phyloP scores from a whole-genome alignment of 208 protist species.

The Acanthamoeba triangularis region DNA sequence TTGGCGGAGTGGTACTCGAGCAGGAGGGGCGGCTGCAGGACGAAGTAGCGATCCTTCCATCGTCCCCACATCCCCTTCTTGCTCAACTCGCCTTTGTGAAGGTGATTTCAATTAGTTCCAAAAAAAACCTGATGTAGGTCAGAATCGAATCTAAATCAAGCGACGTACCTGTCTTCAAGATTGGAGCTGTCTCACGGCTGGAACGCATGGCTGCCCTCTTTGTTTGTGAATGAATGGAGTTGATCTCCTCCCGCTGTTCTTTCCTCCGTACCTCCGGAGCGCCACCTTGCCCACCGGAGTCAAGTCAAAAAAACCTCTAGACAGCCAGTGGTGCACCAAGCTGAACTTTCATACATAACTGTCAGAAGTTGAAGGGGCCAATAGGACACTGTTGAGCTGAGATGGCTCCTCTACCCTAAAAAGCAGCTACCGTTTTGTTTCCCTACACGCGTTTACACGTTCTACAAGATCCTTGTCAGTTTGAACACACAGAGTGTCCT shows the following conservation, averaged over 20 bases:
- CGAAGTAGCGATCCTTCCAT: constrained; percentile 52
- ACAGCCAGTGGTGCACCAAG: too few relatives aligned
- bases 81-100: constrained; percentile 1
- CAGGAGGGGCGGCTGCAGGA: constrained; percentile 52
- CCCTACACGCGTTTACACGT: too few relatives aligned
- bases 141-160: not conserved
- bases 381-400: too few relatives aligned
- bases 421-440: too few relatives aligned
- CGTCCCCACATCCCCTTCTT: constrained; percentile 66
- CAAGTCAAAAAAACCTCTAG: too few relatives aligned
- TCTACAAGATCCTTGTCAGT: too few relatives aligned
- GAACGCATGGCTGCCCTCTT: not conserved
- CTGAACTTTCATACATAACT: too few relatives aligned
- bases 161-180: not conserved
- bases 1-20: constrained; percentile 54
- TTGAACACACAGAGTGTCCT: too few relatives aligned
- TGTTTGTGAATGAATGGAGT: not conserved
- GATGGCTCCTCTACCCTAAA: too few relatives aligned
- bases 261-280: not conserved
- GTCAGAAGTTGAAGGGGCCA: too few relatives aligned
- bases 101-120: not conserved
- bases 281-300: not conserved
- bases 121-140: not conserved
- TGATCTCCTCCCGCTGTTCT: not conserved
- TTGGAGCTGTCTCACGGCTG: not conserved